phyloP scores from a whole-genome alignment of 176 grass and related monocot genomes.

The Eleusine indica region DNA sequence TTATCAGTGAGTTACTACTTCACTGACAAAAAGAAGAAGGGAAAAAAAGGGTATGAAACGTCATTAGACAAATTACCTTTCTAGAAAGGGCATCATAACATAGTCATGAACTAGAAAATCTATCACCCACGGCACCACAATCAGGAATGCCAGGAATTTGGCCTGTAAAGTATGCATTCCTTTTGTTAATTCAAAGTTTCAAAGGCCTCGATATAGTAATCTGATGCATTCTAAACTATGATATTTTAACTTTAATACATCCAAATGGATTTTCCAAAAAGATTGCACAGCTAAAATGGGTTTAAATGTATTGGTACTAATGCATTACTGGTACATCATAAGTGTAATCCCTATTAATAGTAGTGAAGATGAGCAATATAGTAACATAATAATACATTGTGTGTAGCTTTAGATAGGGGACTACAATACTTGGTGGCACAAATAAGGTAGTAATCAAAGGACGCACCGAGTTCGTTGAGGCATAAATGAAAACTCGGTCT shows the following conservation, averaged over 20 bases:
- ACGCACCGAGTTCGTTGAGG: constrained; percentile 74
- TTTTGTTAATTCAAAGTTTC: constrained; percentile 26
- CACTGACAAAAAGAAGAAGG: background rate
- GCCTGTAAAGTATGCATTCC: constrained; percentile 49
- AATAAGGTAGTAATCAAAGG: constrained; percentile 15
- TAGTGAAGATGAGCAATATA: constrained; percentile 12
- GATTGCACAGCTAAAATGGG: background rate
- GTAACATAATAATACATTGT: background rate
- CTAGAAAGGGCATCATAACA: constrained; percentile 95
- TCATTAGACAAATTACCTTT: constrained; percentile 61
- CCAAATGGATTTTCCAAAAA: background rate
- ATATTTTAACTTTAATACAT: background rate
- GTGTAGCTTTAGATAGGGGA: background rate
- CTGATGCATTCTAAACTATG: background rate
- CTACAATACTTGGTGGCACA: background rate
- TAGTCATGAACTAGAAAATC: constrained; percentile 97
- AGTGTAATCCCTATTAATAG: background rate
- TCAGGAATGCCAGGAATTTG: constrained; percentile 85
- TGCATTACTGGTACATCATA: constrained; percentile 15
- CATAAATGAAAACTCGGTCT: constrained; percentile 81
- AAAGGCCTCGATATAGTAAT: background rate
- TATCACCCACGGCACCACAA: constrained; percentile 66
- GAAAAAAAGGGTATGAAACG: background rate
- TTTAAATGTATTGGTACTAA: background rate
- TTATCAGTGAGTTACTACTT: constrained; percentile 18